These are phyloP conservation scores for Monosporascus ibericus DNA, from an alignment of 2,329 filamentous ascomycete genomes.

Conservation along the genomic window DNA sequence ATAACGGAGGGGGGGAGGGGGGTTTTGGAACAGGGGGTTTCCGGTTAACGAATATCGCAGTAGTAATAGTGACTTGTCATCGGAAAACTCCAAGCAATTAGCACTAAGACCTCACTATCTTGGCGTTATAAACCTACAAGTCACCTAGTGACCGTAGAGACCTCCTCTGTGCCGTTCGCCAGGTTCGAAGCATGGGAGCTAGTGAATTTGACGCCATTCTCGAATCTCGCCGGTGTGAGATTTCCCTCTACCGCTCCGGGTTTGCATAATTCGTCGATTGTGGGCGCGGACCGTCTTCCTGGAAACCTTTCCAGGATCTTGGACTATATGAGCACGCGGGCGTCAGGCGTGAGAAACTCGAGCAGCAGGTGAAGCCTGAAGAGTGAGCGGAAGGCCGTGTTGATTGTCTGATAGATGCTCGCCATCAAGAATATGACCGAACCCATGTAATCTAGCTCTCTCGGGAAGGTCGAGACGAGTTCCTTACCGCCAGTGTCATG, in stretches of 20 bases:
- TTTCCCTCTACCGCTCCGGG: not conserved
- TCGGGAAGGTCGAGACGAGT: slow-evolving; percentile 22
- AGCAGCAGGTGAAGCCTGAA: slow-evolving; percentile 41
- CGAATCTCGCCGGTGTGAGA: slow-evolving; percentile 35
- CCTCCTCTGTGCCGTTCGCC: not conserved
- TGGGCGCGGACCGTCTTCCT: not conserved
- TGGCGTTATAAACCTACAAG: too few relatives aligned
- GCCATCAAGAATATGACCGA: slow-evolving; percentile 34
- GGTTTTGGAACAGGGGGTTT: too few relatives aligned
- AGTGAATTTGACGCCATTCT: slow-evolving; percentile 40
- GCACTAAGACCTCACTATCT: too few relatives aligned
- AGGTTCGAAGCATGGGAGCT: slow-evolving; percentile 35
- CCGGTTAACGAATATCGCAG: too few relatives aligned
- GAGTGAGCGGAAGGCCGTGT: slow-evolving; percentile 38
- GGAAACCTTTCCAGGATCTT: not conserved
- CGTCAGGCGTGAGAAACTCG: slow-evolving; percentile 24
- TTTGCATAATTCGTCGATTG: too few relatives aligned
- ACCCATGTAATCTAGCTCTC: slow-evolving; percentile 27
- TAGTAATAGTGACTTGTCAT: too few relatives aligned
- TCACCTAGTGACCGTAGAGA: not conserved
- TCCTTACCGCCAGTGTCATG: not conserved
- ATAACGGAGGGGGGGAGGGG: too few relatives aligned
- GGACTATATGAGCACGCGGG: not conserved
- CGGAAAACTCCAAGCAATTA: too few relatives aligned
- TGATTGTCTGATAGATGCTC: slow-evolving; percentile 29